These are phyloP conservation scores for Boeremia lycopersici DNA, from an alignment of 2,329 filamentous ascomycete genomes.

Conservation along the genomic window DNA sequence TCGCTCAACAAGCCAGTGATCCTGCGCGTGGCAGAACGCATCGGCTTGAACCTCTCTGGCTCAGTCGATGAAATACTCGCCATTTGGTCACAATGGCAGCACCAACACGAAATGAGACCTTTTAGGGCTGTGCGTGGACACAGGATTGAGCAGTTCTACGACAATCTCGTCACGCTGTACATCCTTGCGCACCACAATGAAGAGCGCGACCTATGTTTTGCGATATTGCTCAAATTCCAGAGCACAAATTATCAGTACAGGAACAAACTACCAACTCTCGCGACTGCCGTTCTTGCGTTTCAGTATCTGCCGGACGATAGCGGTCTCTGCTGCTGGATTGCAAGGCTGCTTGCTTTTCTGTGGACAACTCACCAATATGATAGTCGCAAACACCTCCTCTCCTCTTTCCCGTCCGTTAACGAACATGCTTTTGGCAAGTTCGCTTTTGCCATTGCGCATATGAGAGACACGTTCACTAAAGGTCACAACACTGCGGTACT, in stretches of 20 bases:
- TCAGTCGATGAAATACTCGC: not conserved
- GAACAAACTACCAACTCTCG: conserved; percentile 1
- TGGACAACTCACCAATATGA: conserved; percentile 15
- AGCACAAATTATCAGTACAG: conserved; percentile 12
- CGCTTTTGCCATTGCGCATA: conserved; percentile 12
- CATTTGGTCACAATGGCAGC: conserved; percentile 3
- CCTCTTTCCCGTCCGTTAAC: not conserved
- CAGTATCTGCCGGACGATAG: conserved; percentile 13
- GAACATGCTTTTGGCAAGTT: conserved; percentile 17
- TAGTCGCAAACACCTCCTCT: conserved; percentile 10
- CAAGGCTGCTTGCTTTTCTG: conserved; percentile 18
- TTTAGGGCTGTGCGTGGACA: not conserved
- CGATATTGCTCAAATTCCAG: conserved; percentile 20
- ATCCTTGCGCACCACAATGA: conserved; percentile 11
- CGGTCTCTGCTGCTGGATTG: conserved; percentile 25
- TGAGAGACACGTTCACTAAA: conserved; percentile 10
- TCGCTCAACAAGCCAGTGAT: not conserved
- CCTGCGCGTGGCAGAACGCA: not conserved
- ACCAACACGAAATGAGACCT: not conserved
- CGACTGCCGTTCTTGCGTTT: conserved; percentile 11
- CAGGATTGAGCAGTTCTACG: conserved; percentile 20
- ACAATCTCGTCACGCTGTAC: conserved; percentile 21
- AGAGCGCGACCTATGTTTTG: conserved; percentile 11
- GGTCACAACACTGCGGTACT: conserved; percentile 16
- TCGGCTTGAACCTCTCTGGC: not conserved